These are phyloP conservation scores for Bipolaris bicolor DNA, from an alignment of 2,329 filamentous ascomycete genomes.

Conservation along the genomic window DNA sequence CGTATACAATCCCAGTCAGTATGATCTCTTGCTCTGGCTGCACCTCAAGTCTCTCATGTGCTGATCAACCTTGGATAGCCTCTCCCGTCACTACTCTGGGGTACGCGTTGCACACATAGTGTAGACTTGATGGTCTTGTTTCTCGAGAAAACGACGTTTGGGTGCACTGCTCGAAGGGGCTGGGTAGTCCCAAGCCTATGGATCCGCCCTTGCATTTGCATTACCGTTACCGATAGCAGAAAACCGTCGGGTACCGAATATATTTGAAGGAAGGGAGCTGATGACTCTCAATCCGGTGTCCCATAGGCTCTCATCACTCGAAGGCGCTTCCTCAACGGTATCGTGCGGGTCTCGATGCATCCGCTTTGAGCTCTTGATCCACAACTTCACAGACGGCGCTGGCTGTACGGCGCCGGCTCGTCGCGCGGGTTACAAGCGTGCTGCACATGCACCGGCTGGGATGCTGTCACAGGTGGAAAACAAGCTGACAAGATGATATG, in stretches of 20 bases:
- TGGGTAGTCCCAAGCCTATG: constrained; percentile 18
- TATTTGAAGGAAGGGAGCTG: constrained; percentile 1
- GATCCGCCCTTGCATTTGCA: constrained; percentile 36
- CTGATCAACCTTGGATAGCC: constrained; percentile 15
- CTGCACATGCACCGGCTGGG: constrained; percentile 25
- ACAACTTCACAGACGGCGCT: constrained; percentile 23
- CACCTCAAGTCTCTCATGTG: constrained; percentile 19
- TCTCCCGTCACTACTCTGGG: constrained; percentile 1
- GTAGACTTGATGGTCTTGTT: constrained; percentile 22
- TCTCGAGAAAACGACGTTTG: constrained; percentile 26
- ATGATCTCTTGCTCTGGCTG: constrained; percentile 18
- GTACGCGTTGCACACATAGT: constrained; percentile 3
- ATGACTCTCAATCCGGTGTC: constrained; percentile 25
- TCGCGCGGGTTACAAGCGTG: constrained; percentile 34
- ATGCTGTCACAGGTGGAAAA: constrained; percentile 28
- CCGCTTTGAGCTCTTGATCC: constrained; percentile 20
- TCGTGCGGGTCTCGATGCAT: constrained; percentile 20
- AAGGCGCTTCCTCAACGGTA: constrained; percentile 19
- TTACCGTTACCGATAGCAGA: constrained; percentile 24
- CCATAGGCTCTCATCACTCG: constrained; percentile 20
- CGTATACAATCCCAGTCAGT: constrained; percentile 26
- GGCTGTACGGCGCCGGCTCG: constrained; percentile 30
- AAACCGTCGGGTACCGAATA: constrained; percentile 1
- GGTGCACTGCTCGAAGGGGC: constrained; percentile 14
- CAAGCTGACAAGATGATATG: constrained; percentile 24